Evolutionary conservation across 805 yeast species (phyloP).

Genomic region (Myxozyma sirexii): DNA sequence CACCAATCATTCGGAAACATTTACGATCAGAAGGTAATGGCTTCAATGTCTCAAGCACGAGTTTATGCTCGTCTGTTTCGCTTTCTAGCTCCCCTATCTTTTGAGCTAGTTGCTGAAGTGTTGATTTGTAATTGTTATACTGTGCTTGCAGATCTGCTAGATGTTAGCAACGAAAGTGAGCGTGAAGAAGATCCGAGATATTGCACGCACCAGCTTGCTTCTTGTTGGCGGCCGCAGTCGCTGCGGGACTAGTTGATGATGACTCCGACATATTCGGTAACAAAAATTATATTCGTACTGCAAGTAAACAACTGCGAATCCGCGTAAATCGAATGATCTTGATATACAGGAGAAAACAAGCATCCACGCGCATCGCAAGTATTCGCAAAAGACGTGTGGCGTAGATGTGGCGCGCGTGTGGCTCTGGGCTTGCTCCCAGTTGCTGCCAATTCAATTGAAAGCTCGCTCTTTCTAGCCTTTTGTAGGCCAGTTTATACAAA

Average conservation of each 20-base stretch:
- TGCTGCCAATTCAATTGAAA: neutral
- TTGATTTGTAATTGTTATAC: slow-evolving; percentile 46
- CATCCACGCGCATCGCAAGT: too few species aligned
- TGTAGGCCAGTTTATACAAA: too few species aligned
- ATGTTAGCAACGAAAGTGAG: too few species aligned
- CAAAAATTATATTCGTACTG: too few species aligned
- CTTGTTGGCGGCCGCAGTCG: slow-evolving; percentile 18
- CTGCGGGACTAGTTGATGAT: slow-evolving; percentile 11
- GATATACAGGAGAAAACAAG: too few species aligned
- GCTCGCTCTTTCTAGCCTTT: too few species aligned
- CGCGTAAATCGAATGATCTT: too few species aligned
- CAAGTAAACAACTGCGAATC: too few species aligned
- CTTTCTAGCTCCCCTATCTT: slow-evolving; percentile 48
- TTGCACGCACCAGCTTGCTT: slow-evolving; percentile 21
- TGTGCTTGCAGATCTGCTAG: slow-evolving; percentile 45
- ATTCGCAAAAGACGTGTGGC: neutral
- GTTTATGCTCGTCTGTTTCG: slow-evolving; percentile 49
- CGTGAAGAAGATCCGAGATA: neutral
- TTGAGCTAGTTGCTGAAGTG: slow-evolving; percentile 42
- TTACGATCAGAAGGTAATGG: slow-evolving; percentile 61
- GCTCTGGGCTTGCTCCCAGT: neutral
- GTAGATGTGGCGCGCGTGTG: neutral
- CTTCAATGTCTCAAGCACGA: slow-evolving; percentile 62
- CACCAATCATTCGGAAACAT: slow-evolving; percentile 93
- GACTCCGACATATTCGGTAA: slow-evolving; percentile 3